These are phyloP conservation scores for Termitomyces sp. DNA, from an alignment of 768 basidiomycete genomes.

Conservation along the genomic window DNA sequence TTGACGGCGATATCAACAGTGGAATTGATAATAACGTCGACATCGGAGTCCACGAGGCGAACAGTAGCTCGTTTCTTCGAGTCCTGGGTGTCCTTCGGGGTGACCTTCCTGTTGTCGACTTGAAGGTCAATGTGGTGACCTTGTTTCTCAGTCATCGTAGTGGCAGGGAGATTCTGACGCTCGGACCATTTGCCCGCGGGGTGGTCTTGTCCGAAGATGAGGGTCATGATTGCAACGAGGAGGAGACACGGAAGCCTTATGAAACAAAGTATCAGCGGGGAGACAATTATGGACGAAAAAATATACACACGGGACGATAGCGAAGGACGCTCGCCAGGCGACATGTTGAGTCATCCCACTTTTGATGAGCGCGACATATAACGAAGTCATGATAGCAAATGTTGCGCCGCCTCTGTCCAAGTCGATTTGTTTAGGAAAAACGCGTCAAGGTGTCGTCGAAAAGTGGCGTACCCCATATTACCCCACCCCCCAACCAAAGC, in stretches of 20 bases:
- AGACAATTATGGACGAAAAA: background rate
- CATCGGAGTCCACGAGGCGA: background rate
- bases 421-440: background rate
- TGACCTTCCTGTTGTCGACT: background rate
- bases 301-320: conserved; percentile 41
- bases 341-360: conserved; percentile 34
- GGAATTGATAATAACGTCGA: conserved; percentile 19
- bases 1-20: conserved; percentile 43
- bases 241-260: conserved; percentile 44
- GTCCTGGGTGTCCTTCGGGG: background rate
- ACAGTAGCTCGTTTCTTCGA: background rate
- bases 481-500: conserved; percentile 59
- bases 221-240: conserved; percentile 31
- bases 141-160: conserved; percentile 15
- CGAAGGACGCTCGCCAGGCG: conserved; percentile 57
- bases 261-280: background rate
- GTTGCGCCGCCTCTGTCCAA: conserved; percentile 41
- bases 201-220: conserved; percentile 50
- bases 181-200: conserved; percentile 52
- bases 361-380: conserved; percentile 37
- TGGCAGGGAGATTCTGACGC: conserved; percentile 35
- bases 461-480: conserved; percentile 29
- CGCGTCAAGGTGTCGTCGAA: background rate
- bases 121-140: background rate
- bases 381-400: conserved; percentile 53